phyloP scores from a whole-genome alignment of 331 rosid species.

The Malus hybrid region DNA sequence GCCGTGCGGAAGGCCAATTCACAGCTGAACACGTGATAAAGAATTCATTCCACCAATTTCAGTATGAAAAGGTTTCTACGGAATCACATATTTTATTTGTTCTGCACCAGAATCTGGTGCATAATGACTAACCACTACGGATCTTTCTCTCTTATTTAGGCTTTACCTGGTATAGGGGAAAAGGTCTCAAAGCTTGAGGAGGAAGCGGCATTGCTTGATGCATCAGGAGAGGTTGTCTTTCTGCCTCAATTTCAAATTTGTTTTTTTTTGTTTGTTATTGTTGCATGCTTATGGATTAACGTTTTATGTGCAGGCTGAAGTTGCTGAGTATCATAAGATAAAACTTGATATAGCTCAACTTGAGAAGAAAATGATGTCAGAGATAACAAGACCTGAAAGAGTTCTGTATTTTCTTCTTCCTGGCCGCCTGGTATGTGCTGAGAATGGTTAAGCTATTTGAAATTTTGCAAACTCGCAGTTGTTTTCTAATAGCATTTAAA shows the following conservation, averaged over 20 bases:
- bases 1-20: constrained; percentile 98
- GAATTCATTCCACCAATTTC: constrained; percentile 95
- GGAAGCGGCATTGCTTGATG: constrained; percentile 83
- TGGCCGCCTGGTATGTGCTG: constrained; percentile 82
- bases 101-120: constrained; percentile 7
- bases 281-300: not conserved
- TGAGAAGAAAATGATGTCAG: constrained; percentile 89
- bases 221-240: constrained; percentile 77
- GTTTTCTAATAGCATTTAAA: not conserved
- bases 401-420: constrained; percentile 81
- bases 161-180: constrained; percentile 85
- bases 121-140: constrained; percentile 3
- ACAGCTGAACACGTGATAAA: constrained; percentile 93
- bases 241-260: not conserved
- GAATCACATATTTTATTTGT: constrained; percentile 12
- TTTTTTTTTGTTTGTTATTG: not conserved
- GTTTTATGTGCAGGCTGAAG: constrained; percentile 55
- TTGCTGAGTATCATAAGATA: constrained; percentile 82
- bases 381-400: constrained; percentile 89
- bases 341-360: constrained; percentile 76
- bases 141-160: constrained; percentile 36
- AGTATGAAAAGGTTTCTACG: constrained; percentile 80
- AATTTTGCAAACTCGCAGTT: not conserved
- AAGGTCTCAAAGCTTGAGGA: constrained; percentile 71
- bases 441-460: not conserved